These are phyloP conservation scores for Teratosphaeria destructans DNA, from an alignment of 2,329 filamentous ascomycete genomes.

Conservation along the genomic window DNA sequence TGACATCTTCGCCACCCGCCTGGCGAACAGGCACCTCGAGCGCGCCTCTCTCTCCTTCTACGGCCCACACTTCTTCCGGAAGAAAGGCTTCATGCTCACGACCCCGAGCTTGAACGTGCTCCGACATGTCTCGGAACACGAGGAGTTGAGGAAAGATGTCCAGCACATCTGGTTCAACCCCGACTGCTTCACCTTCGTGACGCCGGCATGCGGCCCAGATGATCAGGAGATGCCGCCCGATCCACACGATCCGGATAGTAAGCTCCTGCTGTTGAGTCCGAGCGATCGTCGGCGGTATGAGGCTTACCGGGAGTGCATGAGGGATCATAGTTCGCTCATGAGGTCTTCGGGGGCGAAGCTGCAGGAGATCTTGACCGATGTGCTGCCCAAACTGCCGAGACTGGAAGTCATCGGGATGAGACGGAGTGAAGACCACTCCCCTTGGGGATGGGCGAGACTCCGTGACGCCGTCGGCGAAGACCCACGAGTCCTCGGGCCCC, in stretches of 20 bases:
- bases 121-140: constrained; percentile 12
- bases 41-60: constrained; percentile 16
- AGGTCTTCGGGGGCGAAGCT: constrained; percentile 5
- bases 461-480: constrained; percentile 17
- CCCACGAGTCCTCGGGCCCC: constrained; percentile 18
- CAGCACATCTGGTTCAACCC: constrained; percentile 27
- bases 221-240: constrained; percentile 9
- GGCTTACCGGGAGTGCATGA: constrained; percentile 12
- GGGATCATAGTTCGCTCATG: constrained; percentile 14
- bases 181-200: constrained; percentile 12
- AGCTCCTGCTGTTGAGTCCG: constrained; percentile 6
- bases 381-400: constrained; percentile 16
- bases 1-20: constrained; percentile 15
- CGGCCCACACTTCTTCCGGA: constrained; percentile 22
- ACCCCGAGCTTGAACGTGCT: constrained; percentile 15
- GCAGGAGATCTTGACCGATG: constrained; percentile 6
- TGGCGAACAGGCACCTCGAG: constrained; percentile 13
- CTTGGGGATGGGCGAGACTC: constrained; percentile 19
- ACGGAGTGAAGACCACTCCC: constrained; percentile 17
- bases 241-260: constrained; percentile 6
- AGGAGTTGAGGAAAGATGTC: constrained; percentile 16
- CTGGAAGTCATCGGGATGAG: constrained; percentile 23
- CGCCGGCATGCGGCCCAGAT: constrained; percentile 12
- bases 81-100: constrained; percentile 24
- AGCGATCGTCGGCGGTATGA: constrained; percentile 7